Evolutionary conservation across 768 basidiomycete genomes (phyloP).

Genomic region (Dioszegia hungarica): DNA sequence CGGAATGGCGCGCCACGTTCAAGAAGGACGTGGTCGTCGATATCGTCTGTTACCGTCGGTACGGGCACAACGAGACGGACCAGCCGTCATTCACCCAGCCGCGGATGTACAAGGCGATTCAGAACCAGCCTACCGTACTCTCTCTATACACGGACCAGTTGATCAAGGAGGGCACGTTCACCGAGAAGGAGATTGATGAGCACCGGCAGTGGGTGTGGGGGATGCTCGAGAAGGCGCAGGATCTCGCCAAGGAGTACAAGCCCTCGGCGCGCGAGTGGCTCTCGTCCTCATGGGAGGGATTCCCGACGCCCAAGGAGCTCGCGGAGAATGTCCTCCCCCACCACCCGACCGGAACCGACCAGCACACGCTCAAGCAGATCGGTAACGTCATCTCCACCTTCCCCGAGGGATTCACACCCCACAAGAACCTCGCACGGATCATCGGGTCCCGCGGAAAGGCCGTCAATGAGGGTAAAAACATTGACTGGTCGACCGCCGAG

Average conservation of each 20-base stretch:
- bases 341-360: conserved; percentile 74
- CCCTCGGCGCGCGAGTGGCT: conserved; percentile 96
- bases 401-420: conserved; percentile 77
- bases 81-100: conserved; percentile 99
- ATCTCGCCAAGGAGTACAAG: conserved; percentile 89
- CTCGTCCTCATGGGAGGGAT: conserved; percentile 94
- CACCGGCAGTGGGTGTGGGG: conserved; percentile 99
- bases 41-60: conserved; percentile 96
- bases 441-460: conserved; percentile 79
- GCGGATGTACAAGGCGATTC: conserved; percentile 95
- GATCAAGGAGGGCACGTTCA: conserved; percentile 85
- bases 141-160: conserved; percentile 89
- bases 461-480: conserved; percentile 81
- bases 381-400: conserved; percentile 82
- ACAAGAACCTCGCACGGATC: conserved; percentile 92
- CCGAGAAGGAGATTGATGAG: conserved; percentile 91
- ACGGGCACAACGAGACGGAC: conserved; percentile 99
- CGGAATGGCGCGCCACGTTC: conserved; percentile 96
- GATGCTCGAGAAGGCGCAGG: conserved; percentile 93
- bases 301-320: conserved; percentile 93
- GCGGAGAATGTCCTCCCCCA: conserved; percentile 89
- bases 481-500: conserved; percentile 98
- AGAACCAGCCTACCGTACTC: conserved; percentile 84
- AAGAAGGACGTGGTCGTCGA: conserved; percentile 98
- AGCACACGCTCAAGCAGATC: conserved; percentile 69